Conservation (phyloP, 2,329 filamentous ascomycete genomes). For the Penicillium frequentans region DNA sequence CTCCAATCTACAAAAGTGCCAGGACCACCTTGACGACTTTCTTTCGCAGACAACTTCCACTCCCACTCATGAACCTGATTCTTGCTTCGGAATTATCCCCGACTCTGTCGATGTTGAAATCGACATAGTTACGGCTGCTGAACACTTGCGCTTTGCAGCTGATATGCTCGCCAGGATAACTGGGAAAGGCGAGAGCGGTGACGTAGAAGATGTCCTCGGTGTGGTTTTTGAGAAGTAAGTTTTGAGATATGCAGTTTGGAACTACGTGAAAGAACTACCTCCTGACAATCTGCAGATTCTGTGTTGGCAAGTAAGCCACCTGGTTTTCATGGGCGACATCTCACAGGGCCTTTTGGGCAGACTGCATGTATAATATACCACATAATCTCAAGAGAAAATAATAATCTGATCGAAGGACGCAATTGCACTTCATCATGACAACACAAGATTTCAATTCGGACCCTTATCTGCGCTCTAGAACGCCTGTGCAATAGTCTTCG, state of each 20-base stretch:
- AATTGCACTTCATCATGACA: background rate
- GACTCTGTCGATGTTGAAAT: constrained; percentile 40
- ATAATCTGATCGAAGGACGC: background rate
- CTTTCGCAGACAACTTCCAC: constrained; percentile 54
- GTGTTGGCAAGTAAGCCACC: constrained; percentile 52
- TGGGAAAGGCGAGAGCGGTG: constrained; percentile 77
- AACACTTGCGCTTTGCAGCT: constrained; percentile 80
- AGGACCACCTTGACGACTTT: constrained; percentile 71
- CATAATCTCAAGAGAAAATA: background rate
- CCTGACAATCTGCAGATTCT: constrained; percentile 47
- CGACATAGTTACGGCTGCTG: constrained; percentile 87
- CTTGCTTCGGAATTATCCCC: background rate
- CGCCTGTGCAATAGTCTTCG: background rate
- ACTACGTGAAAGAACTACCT: constrained; percentile 11
- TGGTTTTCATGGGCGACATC: background rate
- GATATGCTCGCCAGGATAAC: constrained; percentile 82
- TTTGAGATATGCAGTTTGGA: background rate
- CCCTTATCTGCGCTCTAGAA: background rate
- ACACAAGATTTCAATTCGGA: background rate
- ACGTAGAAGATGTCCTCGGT: constrained; percentile 92
- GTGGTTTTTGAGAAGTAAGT: constrained; percentile 97
- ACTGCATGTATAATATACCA: background rate
- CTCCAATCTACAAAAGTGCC: constrained; percentile 73
- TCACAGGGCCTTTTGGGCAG: background rate
- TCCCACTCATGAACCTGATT: constrained; percentile 1